A percentile compares a stretch with the other conserved stretches of the same genome.
Conservation (phyloP, 441 rosid genomes). For the Mallotus repandus region DNA sequence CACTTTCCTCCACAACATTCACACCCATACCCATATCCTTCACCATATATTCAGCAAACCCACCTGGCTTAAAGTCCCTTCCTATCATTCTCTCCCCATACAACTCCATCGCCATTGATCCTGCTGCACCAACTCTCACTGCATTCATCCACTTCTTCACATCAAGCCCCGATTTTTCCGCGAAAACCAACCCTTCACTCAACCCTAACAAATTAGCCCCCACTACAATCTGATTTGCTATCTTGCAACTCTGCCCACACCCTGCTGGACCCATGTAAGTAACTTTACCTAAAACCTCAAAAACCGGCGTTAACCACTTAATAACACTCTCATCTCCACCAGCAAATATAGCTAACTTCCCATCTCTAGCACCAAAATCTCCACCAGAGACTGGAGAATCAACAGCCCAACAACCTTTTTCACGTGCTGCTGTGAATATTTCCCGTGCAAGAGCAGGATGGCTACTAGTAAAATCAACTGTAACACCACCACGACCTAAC, state of each 20-base stretch:
- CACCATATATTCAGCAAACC: slow-evolving; percentile 71
- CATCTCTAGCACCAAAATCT: slow-evolving; percentile 71
- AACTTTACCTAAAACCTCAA: slow-evolving; percentile 51
- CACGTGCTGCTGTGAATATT: slow-evolving; percentile 47
- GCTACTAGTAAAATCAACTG: slow-evolving; percentile 69
- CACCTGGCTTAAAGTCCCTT: slow-evolving; percentile 67
- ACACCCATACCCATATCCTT: slow-evolving; percentile 87
- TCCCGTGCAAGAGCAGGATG: slow-evolving; percentile 62
- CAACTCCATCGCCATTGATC: slow-evolving; percentile 65
- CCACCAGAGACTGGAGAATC: slow-evolving; percentile 84
- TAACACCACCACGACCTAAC: slow-evolving; percentile 54
- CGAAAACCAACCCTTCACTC: slow-evolving; percentile 74
- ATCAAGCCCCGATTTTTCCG: slow-evolving; percentile 62
- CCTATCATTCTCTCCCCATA: slow-evolving; percentile 63
- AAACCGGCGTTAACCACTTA: slow-evolving; percentile 61
- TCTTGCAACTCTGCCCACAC: slow-evolving; percentile 76
- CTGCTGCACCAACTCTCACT: slow-evolving; percentile 61
- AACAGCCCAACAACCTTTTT: slow-evolving; percentile 51
- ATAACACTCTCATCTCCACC: slow-evolving; percentile 59
- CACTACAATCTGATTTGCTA: slow-evolving; percentile 70
- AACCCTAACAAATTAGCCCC: slow-evolving; percentile 67
- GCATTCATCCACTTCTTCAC: slow-evolving; percentile 43
- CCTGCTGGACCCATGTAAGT: slow-evolving; percentile 77
- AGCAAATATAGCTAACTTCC: slow-evolving; percentile 58
- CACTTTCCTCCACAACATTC: slow-evolving; percentile 46